Percentiles rank a stretch among this genome's conserved stretches.
Evolutionary conservation across 768 basidiomycete genomes (phyloP).

Genomic region (Symmetrospora coprosmae): DNA sequence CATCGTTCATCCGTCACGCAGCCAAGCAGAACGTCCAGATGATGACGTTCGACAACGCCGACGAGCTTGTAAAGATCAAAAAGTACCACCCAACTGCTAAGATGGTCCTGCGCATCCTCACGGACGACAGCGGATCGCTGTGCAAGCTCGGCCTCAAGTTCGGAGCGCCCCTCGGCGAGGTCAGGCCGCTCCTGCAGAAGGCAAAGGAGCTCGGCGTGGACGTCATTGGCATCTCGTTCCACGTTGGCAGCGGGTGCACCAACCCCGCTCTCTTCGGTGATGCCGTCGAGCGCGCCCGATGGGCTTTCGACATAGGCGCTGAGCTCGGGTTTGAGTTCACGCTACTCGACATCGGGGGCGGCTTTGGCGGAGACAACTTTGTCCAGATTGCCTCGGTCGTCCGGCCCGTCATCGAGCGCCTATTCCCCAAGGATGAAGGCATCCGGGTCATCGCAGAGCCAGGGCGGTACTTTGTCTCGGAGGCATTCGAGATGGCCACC

Average conservation of each 20-base stretch:
- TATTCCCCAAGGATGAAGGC: conserved; percentile 56
- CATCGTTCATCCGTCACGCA: conserved; percentile 78
- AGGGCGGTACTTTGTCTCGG: conserved; percentile 69
- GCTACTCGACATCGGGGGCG: conserved; percentile 86
- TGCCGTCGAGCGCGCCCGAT: conserved; percentile 66
- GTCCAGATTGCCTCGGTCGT: conserved; percentile 62
- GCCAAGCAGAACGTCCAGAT: conserved; percentile 62
- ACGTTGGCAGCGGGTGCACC: conserved; percentile 93
- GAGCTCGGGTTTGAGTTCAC: conserved; percentile 66
- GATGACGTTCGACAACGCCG: conserved; percentile 98
- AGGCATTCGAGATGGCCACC: conserved; percentile 55
- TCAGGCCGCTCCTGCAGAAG: conserved; percentile 61
- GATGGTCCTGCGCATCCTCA: conserved; percentile 82
- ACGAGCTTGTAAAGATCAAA: conserved; percentile 86
- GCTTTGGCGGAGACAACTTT: conserved; percentile 80
- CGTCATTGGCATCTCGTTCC: conserved; percentile 91
- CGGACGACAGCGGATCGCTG: conserved; percentile 90
- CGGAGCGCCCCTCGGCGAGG: conserved; percentile 71
- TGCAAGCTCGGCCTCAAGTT: conserved; percentile 92
- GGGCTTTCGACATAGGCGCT: conserved; percentile 73
- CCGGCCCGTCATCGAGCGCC: conserved; percentile 52
- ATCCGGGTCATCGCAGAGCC: conserved; percentile 87
- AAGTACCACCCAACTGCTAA: conserved; percentile 65
- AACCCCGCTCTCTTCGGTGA: conserved; percentile 80
- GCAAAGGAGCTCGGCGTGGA: conserved; percentile 65